Evolutionary conservation across 768 basidiomycete species (phyloP).

Genomic region (Podaxis sp.): DNA sequence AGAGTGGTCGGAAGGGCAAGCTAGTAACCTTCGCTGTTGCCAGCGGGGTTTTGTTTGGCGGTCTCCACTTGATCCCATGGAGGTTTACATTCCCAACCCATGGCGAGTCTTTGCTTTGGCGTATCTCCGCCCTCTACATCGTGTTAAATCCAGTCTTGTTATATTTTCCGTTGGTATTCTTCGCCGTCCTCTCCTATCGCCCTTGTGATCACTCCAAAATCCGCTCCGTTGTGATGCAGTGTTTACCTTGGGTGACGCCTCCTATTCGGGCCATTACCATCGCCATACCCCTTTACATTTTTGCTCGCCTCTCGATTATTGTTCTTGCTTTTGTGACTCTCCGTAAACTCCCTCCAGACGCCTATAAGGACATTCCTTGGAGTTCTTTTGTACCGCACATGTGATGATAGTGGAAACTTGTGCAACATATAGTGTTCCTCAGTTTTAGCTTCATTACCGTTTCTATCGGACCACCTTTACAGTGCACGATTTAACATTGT

Average conservation of each 20-base stretch:
- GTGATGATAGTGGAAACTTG: background rate
- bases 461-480: too few species aligned
- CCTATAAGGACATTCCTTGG: background rate
- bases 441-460: too few species aligned
- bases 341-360: background rate
- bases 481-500: too few species aligned
- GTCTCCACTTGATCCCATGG: slow-evolving; percentile 6
- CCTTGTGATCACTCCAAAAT: too few species aligned
- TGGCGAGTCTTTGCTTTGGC: background rate
- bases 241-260: background rate
- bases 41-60: background rate
- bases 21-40: background rate
- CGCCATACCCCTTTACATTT: background rate
- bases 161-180: background rate
- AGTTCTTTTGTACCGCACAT: background rate
- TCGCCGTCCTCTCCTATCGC: too few species aligned
- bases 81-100: background rate
- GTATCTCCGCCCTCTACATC: slow-evolving; percentile 1
- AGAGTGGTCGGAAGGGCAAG: background rate
- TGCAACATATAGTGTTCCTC: background rate
- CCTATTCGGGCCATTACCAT: background rate
- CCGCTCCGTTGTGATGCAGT: background rate
- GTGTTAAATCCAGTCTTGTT: background rate
- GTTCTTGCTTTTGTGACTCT: background rate
- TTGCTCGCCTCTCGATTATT: background rate